These are phyloP conservation scores for Fusarium mangiferae DNA, from an alignment of 2,329 filamentous ascomycete species.

Conservation along the genomic window DNA sequence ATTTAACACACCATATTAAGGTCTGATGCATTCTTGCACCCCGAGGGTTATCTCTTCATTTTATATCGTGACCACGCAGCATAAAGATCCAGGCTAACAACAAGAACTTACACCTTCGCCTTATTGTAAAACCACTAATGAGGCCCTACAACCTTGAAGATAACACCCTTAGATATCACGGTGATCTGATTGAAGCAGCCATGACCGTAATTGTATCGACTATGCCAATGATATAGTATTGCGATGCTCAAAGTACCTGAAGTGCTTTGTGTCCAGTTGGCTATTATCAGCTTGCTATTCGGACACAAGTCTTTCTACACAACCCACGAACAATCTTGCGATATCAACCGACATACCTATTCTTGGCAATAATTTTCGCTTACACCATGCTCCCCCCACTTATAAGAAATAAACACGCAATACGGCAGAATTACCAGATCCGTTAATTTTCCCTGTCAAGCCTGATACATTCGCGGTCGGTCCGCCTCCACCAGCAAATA, in stretches of 20 bases:
- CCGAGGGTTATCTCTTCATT: not conserved
- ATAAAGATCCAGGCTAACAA: not conserved
- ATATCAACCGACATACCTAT: not conserved
- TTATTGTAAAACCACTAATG: not conserved
- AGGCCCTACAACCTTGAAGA: fast-evolving
- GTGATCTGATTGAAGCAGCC: not conserved
- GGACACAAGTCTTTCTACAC: not conserved
- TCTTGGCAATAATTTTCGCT: not conserved
- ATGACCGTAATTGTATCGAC: not conserved
- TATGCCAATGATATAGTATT: not conserved
- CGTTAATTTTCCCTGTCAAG: not conserved
- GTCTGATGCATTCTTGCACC: too few relatives aligned
- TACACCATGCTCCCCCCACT: not conserved
- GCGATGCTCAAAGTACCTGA: not conserved
- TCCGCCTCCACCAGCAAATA: not conserved
- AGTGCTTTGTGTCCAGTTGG: not conserved
- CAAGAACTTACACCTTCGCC: not conserved
- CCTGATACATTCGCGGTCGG: not conserved
- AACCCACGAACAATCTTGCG: not conserved
- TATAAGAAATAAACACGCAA: not conserved
- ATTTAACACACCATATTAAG: too few relatives aligned
- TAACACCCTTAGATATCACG: too few relatives aligned
- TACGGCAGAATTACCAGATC: not conserved
- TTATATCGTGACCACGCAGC: fast-evolving
- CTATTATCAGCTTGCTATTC: not conserved